Evolutionary conservation across 1,284 basidiomycete genomes (phyloP), one percentile per base, ranked within the genome.

Genomic region (Ganoderma lingzhi): DNA sequence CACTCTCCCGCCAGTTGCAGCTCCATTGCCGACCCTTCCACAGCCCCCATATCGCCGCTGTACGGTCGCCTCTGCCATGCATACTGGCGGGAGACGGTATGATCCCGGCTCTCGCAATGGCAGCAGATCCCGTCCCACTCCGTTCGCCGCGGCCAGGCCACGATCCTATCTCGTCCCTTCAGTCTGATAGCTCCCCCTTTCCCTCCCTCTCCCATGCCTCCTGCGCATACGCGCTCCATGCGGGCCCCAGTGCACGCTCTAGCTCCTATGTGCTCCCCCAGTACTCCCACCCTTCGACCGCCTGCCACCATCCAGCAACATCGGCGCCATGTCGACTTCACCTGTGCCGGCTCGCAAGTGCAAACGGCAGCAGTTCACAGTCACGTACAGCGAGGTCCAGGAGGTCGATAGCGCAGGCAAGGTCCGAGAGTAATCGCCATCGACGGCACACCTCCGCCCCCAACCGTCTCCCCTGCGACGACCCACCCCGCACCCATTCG

Each of bases 381-480:
- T 94, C 80, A 91, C 87, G 82, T 94, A 94, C 84, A 93, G 90
- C 78, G 93, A 94, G 79, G 91, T 94, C 48, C 90, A 94, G 75
- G 93, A 95, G 81, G 86, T 93, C 78, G 93, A 95, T 81, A 86
- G 84, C 76, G 83, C 90, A 63, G 93, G 93, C 73, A 84, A 86
- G 73, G 84, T 93, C 56, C 85, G 93, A 63, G 93, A 95, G 92
- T 95, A 76, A 94, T 95, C 80, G 90, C 95, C 75, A 94, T 95
- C 79, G 93, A 95, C 75, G 93, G 95, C 83, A 94, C 93, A 62
- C 93, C 87, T 23, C 93, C 93, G 63, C 90, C 91, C 66, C 87
- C 90, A 65, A 93, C 93, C 64, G 87, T 91, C 77, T 93, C 92
- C 66, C 90, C 92, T 68, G 87, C 91, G 67, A 89, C 88, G 64